phyloP scores from a whole-genome alignment of 306 rosid genomes.

The Rubus parviflorus region DNA sequence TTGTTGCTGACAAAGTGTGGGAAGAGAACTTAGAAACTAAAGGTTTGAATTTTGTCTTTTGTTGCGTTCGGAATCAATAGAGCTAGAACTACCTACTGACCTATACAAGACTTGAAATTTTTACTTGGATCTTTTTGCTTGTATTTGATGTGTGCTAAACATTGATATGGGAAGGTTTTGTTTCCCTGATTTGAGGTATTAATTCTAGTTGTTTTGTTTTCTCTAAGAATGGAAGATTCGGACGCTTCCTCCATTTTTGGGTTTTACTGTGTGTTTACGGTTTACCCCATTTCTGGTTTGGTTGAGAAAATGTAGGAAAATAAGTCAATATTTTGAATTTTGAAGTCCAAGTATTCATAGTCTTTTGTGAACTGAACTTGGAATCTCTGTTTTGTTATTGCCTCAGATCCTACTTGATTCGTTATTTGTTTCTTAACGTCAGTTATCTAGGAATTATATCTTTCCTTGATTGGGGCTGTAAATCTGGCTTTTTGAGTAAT shows the following conservation, averaged over 20 bases:
- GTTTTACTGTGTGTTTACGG: not conserved
- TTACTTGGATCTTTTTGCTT: not conserved
- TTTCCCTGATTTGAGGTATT: not conserved
- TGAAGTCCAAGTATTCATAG: not conserved
- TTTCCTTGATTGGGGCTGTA: not conserved
- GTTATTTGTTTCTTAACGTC: not conserved
- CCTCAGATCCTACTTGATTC: not conserved
- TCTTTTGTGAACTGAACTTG: not conserved
- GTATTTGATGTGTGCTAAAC: not conserved
- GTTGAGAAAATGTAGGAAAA: not conserved
- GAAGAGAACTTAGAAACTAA: not conserved
- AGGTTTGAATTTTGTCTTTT: not conserved
- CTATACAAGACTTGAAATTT: not conserved
- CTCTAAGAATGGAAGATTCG: not conserved
- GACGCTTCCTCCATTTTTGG: not conserved
- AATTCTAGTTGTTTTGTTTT: not conserved
- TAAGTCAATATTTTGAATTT: not conserved
- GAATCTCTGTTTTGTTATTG: not conserved
- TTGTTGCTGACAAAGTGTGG: constrained; percentile 15
- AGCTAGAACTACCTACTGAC: not conserved
- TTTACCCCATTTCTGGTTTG: not conserved
- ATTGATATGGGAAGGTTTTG: not conserved
- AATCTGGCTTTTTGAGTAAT: not conserved
- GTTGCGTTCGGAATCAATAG: not conserved
- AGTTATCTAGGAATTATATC: not conserved